Base-by-base conservation (phyloP, 768 basidiomycete genomes). In the Lactarius sp. region DNA sequence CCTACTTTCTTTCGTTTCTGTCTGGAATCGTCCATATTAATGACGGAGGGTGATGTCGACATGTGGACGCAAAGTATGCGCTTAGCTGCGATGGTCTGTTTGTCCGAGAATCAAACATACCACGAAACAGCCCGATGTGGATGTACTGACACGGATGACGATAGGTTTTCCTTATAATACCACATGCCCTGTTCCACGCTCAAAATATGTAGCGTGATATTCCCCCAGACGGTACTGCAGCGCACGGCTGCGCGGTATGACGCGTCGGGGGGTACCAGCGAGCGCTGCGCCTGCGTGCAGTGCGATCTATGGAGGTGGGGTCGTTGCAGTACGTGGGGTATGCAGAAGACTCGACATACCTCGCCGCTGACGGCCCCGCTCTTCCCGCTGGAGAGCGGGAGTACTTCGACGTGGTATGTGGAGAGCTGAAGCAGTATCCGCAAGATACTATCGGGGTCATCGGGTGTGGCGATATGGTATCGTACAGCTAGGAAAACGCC, bases 301-400 rank as follows among this genome's bases (percentile, higher is more conserved):
- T 22, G 85, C 82, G 39, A 87, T 73, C 89, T 89, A 64, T 6
- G 53, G 31, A 42, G n/a, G 18, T 20, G 44, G 4, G 14, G 4
- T n/a, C 64, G 39, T 46, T 37, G 44, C 20, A 56, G 0, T 10
- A n/a, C 47, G 37, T 14, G 16, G 13, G 36, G 13, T 18, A 50
- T 14, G 37, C 9, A 44, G 37, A 52, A 33, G 33, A 42, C 7
- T 57, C 20, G 13, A 16, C 78, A 20, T 56, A 88, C 90, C 79
- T 91, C 87, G 20, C 90, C 91, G 62, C 84, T 89, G 34, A 93
- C 86, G 22, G 84, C 78, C 3, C 89, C 90, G 65, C 91, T 92
- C 31, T 85, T 77, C 5, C 90, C 90, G 65, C 87, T 91, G 1
- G 85, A 77, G 7, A 93, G 76, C 0, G 90, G 83, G 46, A 80